Base-by-base conservation (phyloP, 169 alveolate species). In the Plasmodium yoelii region DNA sequence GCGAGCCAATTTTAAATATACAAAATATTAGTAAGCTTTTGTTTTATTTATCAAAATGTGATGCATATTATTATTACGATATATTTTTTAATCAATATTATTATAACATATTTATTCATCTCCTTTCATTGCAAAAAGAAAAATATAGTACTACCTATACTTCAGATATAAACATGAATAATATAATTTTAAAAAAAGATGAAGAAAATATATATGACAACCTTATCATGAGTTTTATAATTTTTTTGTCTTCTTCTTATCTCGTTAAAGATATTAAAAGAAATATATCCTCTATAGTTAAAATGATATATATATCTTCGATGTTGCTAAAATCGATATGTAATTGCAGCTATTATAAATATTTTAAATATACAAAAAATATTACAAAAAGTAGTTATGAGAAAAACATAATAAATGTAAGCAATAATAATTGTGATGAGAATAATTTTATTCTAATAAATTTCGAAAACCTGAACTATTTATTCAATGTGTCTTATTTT, bases 21-120 rank as follows among this genome's bases (percentile, higher is more conserved):
- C 51, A 70, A 10, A 19, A 67, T 6, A 65, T 80, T 34, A 28
- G 63, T 26, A 15, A 80, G 18, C 10, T 80, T 28, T 28, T 80
- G 28, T 67, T 80, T 80, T 80, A 80, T 28, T 71, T 80, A 60
- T 64, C 90, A 59, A 80, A 80, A 53, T 7, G 51, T 49, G 61
- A 80, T 60, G 34, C 68, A 60, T 34, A 65, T 39, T 80, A 67
- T 67, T 80, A 80, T 70, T 80, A 51, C 68, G 90, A 80, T 42
- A 67, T 63, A 18, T 42, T 80, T 80, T 53, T 80, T 55, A 67
- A 46, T 22, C 26, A 53, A 5, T 80, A 80, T 47, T 77, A 63
- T 49, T 42, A 77, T 57, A 18, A 15, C 60, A 63, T 77, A 26
- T 55, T 15, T 15, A 42, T 19, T 19, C 64, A 77, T 47, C 53